Evolutionary conservation across 1,139 yeast species (phyloP).

Genomic region (Wickerhamomyces sp.): DNA sequence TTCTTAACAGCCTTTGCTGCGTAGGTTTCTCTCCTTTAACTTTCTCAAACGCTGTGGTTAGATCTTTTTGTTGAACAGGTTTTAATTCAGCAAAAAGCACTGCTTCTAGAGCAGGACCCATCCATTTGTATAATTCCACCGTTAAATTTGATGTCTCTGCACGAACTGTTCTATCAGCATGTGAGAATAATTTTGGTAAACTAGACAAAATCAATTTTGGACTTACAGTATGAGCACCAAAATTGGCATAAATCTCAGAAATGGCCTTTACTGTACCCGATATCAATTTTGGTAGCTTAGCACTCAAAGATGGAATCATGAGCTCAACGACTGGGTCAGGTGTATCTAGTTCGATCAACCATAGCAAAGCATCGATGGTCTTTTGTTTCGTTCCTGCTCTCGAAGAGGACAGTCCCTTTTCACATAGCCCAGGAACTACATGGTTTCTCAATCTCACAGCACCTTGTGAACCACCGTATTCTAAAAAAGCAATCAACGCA

Average conservation of each 20-base stretch:
- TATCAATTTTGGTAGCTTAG: constrained; percentile 74
- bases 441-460: constrained; percentile 33
- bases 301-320: constrained; percentile 54
- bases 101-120: constrained; percentile 60
- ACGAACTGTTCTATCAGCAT: constrained; percentile 85
- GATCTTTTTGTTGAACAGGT: constrained; percentile 89
- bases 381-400: constrained; percentile 71
- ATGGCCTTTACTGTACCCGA: constrained; percentile 61
- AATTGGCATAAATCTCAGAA: constrained; percentile 49
- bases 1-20: constrained; percentile 52
- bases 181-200: constrained; percentile 70
- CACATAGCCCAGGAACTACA: constrained; percentile 62
- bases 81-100: constrained; percentile 67
- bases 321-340: constrained; percentile 67
- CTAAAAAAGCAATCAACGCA: constrained; percentile 51
- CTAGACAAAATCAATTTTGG: constrained; percentile 56
- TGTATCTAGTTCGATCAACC: constrained; percentile 59
- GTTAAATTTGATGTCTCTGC: constrained; percentile 69
- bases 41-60: constrained; percentile 60
- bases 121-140: constrained; percentile 70
- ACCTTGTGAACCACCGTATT: constrained; percentile 48
- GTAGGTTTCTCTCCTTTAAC: constrained; percentile 41
- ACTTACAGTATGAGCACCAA: constrained; percentile 66
- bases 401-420: constrained; percentile 65
- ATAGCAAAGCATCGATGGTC: constrained; percentile 56